Conservation (phyloP, 345 rosid species). For the Salix viminalis region DNA sequence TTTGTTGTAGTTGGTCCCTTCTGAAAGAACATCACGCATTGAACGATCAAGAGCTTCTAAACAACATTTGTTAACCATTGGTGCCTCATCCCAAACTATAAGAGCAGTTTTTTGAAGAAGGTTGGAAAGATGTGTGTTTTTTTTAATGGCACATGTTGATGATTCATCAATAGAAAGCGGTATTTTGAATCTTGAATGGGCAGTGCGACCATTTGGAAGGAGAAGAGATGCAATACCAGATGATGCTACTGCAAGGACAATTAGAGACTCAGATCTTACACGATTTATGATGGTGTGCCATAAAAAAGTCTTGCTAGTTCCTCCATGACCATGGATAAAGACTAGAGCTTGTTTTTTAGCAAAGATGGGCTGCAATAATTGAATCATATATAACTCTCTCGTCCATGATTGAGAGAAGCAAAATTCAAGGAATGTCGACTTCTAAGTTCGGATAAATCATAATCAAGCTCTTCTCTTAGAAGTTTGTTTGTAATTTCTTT, state of each 20-base stretch:
- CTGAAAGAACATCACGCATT: neutral
- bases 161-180: neutral
- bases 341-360: neutral
- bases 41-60: neutral
- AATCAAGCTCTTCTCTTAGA: neutral
- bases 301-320: constrained; percentile 6
- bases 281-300: neutral
- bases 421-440: neutral
- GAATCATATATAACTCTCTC: neutral
- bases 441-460: neutral
- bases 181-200: constrained; percentile 13
- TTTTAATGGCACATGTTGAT: neutral
- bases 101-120: neutral
- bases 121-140: neutral
- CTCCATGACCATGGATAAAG: constrained; percentile 6
- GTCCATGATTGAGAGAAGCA: neutral
- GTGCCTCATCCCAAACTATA: too few relatives aligned
- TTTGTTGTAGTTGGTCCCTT: neutral
- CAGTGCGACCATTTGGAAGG: neutral
- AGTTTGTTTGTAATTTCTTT: neutral
- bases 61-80: too few relatives aligned
- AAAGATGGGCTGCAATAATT: neutral
- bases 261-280: neutral
- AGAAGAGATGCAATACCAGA: neutral
- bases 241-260: neutral